These are phyloP conservation scores for Camelina sativa DNA, from an alignment of 345 rosid genomes.

Conservation along the genomic window DNA sequence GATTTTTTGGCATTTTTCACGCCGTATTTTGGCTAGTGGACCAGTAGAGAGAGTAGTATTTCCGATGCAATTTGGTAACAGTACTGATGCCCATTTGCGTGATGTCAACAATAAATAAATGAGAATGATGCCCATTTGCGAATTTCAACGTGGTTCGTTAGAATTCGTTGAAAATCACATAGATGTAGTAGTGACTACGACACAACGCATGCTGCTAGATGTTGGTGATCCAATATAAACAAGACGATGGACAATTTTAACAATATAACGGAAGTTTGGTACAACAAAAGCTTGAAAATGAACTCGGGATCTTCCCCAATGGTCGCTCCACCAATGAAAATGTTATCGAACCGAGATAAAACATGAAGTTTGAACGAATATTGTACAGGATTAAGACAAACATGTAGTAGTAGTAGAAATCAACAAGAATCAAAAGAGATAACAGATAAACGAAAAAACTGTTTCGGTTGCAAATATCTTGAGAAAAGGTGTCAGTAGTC, in stretches of 20 bases:
- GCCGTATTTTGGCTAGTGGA: conserved; percentile 23
- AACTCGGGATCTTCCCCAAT: conserved; percentile 21
- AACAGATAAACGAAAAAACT: conserved; percentile 14
- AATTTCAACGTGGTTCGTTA: neutral
- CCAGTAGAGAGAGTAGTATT: neutral
- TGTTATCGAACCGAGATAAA: conserved; percentile 23
- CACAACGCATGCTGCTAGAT: neutral
- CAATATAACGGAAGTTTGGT: neutral
- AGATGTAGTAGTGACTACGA: neutral
- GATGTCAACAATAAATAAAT: too few species aligned
- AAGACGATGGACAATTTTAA: neutral
- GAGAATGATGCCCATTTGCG: neutral
- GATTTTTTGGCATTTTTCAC: conserved; percentile 16
- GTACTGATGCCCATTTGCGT: neutral
- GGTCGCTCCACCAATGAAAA: conserved; percentile 38
- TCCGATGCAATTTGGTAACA: conserved; percentile 16
- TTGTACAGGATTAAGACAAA: conserved; percentile 37
- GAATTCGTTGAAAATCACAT: neutral
- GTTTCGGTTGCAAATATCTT: neutral
- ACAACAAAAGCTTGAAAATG: conserved; percentile 29
- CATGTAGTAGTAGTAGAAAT: conserved; percentile 25
- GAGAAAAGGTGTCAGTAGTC: conserved; percentile 45
- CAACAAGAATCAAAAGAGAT: conserved; percentile 33
- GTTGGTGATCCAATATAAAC: neutral
- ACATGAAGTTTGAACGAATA: conserved; percentile 7